Evolutionary conservation across 2,329 filamentous ascomycete genomes (phyloP), one percentile per base, ranked within the genome.

Genomic region (Chaetomium sp.): DNA sequence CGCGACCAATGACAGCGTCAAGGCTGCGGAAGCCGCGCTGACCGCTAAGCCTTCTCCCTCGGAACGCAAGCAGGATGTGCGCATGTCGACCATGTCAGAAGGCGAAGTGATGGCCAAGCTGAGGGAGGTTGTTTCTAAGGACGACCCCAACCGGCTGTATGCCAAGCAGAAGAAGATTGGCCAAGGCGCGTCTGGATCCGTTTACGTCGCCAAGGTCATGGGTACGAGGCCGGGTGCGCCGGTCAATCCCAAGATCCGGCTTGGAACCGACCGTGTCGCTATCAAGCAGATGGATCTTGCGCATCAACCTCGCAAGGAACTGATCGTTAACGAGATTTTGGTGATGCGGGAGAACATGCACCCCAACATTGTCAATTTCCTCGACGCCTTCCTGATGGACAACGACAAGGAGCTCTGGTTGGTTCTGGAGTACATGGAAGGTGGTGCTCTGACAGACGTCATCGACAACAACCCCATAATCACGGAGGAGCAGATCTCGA

Each of bases 201-300:
- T 99, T 48, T 99, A 99, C 68, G 92, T 99, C 59, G 94, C 94
- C 61, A 94, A 95, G 68, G 89, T 99, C 60, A 94, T 60, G 37
- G 52, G 49, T 6, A 34, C 53, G 5, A 54, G 54, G 35, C 58
- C 58, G 2, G 58, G 58, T 12, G 52, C 43, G 32, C 47, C 54
- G 3, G 27, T 52, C 1, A 52, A 53, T 42, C 53, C 55, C 51
- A 58, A 60, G 52, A 41, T 41, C 9, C 58, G 58, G 35, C 37
- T 91, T 10, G 79, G 82, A 50, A 84, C 89, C 61, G 89, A 89
- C 49, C 90, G 96, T 70, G 94, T 99, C 59, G 94, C 94, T 43
- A 99, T 99, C 70, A 99, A 99, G 77, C 94, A 99, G 75, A 99
- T 99, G 94, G 94, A 99, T 74, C 82, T 99, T 54, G 90, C 92